Evolutionary conservation across 2,329 filamentous ascomycete genomes (phyloP).

Genomic region (Rhynchosporium graminicola): DNA sequence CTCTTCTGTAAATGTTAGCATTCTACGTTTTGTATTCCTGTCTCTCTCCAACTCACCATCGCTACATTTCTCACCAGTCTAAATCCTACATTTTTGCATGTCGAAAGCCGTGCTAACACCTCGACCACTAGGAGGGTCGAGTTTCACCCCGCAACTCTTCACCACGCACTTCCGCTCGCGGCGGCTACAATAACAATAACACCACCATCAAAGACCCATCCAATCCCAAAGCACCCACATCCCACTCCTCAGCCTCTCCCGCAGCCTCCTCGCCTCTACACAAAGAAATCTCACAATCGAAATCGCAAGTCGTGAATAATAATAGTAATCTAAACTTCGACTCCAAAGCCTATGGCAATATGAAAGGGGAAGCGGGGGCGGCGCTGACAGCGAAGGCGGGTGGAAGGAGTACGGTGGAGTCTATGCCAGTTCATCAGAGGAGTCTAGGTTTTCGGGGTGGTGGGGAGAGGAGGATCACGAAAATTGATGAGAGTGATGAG

Average conservation of each 20-base stretch:
- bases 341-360: conserved; percentile 11
- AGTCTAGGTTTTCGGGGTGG: conserved; percentile 36
- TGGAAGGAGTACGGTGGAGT: conserved; percentile 31
- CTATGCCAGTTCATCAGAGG: conserved; percentile 33
- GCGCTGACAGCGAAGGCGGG: conserved; percentile 28
- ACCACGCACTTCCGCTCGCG: conserved; percentile 10
- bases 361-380: conserved; percentile 26
- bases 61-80: not conserved
- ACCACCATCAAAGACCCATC: conserved; percentile 26
- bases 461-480: conserved; percentile 35
- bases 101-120: conserved; percentile 10
- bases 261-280: conserved; percentile 51
- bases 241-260: too few relatives aligned
- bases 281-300: conserved; percentile 26
- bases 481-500: conserved; percentile 34
- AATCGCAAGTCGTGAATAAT: conserved; percentile 6
- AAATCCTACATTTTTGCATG: not conserved
- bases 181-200: conserved; percentile 22
- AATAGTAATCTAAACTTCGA: conserved; percentile 29
- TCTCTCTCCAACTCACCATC: not conserved
- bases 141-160: conserved; percentile 32
- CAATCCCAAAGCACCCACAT: conserved; percentile 34
- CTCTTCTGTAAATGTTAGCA: conserved; percentile 16
- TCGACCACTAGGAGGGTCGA: conserved; percentile 27
- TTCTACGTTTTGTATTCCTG: conserved; percentile 13